phyloP scores from a whole-genome alignment of 1,284 basidiomycete genomes.

The Ustilago esculenta region DNA sequence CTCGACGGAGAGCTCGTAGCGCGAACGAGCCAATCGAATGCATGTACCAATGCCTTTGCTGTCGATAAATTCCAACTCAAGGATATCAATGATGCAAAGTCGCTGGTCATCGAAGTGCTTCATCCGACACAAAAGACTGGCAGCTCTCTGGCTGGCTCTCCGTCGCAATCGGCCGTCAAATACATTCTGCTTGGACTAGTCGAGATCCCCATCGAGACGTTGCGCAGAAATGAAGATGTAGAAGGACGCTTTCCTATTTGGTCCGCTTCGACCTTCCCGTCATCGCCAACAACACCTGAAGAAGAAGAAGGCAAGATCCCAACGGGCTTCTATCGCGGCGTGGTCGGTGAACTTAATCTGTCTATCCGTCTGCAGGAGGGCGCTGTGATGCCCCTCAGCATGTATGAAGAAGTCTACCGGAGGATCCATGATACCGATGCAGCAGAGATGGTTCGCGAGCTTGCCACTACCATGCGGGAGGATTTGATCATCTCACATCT shows the following conservation, averaged over 20 bases:
- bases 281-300: constrained; percentile 2
- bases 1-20: constrained; percentile 52
- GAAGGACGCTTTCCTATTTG: constrained; percentile 61
- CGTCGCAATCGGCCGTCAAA: constrained; percentile 22
- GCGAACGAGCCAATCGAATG: constrained; percentile 37
- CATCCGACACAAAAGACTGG: constrained; percentile 31
- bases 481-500: constrained; percentile 49
- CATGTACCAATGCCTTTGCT: constrained; percentile 19
- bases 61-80: constrained; percentile 50
- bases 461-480: constrained; percentile 50
- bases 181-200: constrained; percentile 50
- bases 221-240: constrained; percentile 57
- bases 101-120: constrained; percentile 52
- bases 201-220: constrained; percentile 55
- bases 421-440: constrained; percentile 35
- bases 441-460: constrained; percentile 26
- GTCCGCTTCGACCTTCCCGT: constrained; percentile 34
- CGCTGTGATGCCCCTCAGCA: constrained; percentile 46
- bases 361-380: constrained; percentile 47
- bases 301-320: constrained; percentile 23
- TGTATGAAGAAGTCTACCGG: constrained; percentile 44
- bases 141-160: constrained; percentile 23
- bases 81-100: constrained; percentile 41
- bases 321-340: constrained; percentile 35
- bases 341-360: constrained; percentile 56